Percentiles rank a stretch among this genome's conserved stretches.
Evolutionary conservation across 2,329 filamentous ascomycete species (phyloP).

Genomic region (Colletotrichum phormii): DNA sequence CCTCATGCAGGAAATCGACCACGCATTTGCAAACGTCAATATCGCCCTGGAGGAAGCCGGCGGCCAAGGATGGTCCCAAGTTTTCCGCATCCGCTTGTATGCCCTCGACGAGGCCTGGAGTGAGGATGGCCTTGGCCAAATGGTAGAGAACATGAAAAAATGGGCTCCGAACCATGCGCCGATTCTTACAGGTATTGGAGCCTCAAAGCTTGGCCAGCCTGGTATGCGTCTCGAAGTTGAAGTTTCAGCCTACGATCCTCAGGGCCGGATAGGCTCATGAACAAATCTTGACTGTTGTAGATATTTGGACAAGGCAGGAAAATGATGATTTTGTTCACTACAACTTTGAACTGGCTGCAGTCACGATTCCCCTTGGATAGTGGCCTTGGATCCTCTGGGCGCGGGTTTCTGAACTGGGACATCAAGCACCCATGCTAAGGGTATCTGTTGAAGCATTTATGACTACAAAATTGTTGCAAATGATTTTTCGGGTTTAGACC

Average conservation of each 20-base stretch:
- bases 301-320: no score
- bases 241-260: slow-evolving; percentile 46
- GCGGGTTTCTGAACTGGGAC: no score
- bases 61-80: slow-evolving; percentile 59
- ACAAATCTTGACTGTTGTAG: no score
- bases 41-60: slow-evolving; percentile 55
- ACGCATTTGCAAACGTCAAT: slow-evolving; percentile 62
- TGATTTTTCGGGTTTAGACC: neutral
- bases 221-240: slow-evolving; percentile 61
- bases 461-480: neutral
- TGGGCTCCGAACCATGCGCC: slow-evolving; percentile 56
- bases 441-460: neutral
- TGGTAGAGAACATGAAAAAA: slow-evolving; percentile 49
- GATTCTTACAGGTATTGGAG: slow-evolving; percentile 56
- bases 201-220: slow-evolving; percentile 50
- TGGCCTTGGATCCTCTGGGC: no score
- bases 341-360: no score
- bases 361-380: no score
- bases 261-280: neutral
- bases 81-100: slow-evolving; percentile 54
- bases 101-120: slow-evolving; percentile 43
- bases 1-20: slow-evolving; percentile 50
- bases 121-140: slow-evolving; percentile 44
- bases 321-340: no score
- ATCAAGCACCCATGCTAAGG: neutral